Percentiles rank a stretch among this genome's conserved stretches.
phyloP scores from a whole-genome alignment of 495 filamentous ascomycete genomes.

The Tetracladium setigerum region DNA sequence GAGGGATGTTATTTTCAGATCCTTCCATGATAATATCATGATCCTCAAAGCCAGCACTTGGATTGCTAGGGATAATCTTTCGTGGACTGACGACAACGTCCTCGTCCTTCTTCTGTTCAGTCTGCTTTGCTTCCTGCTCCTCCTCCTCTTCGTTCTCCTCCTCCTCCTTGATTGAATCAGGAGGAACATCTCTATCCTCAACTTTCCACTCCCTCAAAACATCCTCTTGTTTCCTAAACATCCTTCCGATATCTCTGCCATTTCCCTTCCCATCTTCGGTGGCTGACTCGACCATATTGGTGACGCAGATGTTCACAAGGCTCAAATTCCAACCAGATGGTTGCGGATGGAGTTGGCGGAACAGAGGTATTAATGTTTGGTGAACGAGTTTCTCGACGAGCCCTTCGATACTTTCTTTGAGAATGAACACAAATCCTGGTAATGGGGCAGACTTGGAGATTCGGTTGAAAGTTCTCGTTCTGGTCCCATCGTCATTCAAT shows the following conservation, averaged over 20 bases:
- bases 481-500: conserved; percentile 41
- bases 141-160: background rate
- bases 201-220: conserved; percentile 56
- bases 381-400: conserved; percentile 61
- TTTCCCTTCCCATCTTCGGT: conserved; percentile 40
- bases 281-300: conserved; percentile 68
- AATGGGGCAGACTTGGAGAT: conserved; percentile 65
- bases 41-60: conserved; percentile 23
- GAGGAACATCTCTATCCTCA: conserved; percentile 34
- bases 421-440: conserved; percentile 59
- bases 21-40: conserved; percentile 9
- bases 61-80: conserved; percentile 3
- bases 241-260: conserved; percentile 51
- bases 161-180: conserved; percentile 9
- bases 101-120: conserved; percentile 5
- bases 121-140: conserved; percentile 7
- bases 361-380: conserved; percentile 59
- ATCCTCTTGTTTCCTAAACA: conserved; percentile 63
- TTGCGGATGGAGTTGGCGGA: conserved; percentile 61
- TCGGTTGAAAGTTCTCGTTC: conserved; percentile 46
- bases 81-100: background rate
- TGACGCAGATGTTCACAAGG: conserved; percentile 78
- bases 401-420: conserved; percentile 46
- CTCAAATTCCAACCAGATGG: conserved; percentile 63
- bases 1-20: conserved; percentile 20